Conservation (phyloP, 768 basidiomycete genomes). For the Boletus tylopilopsis region DNA sequence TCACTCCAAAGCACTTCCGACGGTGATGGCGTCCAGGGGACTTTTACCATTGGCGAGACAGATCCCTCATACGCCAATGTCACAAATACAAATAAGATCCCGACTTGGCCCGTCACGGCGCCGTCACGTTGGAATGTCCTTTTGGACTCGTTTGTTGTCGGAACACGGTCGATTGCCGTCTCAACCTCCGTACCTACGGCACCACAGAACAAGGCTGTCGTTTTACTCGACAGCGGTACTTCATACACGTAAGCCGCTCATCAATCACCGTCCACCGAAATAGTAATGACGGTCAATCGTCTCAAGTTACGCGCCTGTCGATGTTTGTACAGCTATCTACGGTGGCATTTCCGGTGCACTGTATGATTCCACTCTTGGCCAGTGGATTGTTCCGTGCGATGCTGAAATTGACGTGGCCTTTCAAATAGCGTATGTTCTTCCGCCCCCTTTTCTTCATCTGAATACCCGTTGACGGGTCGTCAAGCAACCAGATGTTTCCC, state of each 20-base stretch:
- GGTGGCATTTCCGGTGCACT: slow-evolving; percentile 58
- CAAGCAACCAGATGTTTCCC: slow-evolving; percentile 69
- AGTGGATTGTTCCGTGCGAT: slow-evolving; percentile 74
- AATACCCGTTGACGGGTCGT: slow-evolving; percentile 13
- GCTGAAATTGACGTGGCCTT: slow-evolving; percentile 75
- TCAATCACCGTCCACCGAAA: background rate
- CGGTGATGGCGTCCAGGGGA: slow-evolving; percentile 56
- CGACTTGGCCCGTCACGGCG: slow-evolving; percentile 65
- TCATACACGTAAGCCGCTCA: slow-evolving; percentile 62
- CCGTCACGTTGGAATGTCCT: slow-evolving; percentile 77
- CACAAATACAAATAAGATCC: slow-evolving; percentile 51
- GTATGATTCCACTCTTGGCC: slow-evolving; percentile 47
- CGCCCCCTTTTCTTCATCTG: slow-evolving; percentile 2
- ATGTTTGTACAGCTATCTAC: slow-evolving; percentile 68
- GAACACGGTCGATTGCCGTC: slow-evolving; percentile 47
- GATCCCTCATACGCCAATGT: slow-evolving; percentile 62
- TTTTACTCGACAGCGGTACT: slow-evolving; percentile 76
- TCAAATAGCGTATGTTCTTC: slow-evolving; percentile 60
- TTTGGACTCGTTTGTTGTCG: slow-evolving; percentile 67
- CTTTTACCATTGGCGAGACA: slow-evolving; percentile 71
- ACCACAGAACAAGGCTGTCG: slow-evolving; percentile 68
- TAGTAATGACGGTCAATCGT: slow-evolving; percentile 3
- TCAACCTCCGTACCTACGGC: slow-evolving; percentile 52
- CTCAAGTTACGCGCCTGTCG: slow-evolving; percentile 63
- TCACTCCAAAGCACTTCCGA: slow-evolving; percentile 61